phyloP scores from a whole-genome alignment of 768 basidiomycete species.

The Paxillus ammoniavirescens region DNA sequence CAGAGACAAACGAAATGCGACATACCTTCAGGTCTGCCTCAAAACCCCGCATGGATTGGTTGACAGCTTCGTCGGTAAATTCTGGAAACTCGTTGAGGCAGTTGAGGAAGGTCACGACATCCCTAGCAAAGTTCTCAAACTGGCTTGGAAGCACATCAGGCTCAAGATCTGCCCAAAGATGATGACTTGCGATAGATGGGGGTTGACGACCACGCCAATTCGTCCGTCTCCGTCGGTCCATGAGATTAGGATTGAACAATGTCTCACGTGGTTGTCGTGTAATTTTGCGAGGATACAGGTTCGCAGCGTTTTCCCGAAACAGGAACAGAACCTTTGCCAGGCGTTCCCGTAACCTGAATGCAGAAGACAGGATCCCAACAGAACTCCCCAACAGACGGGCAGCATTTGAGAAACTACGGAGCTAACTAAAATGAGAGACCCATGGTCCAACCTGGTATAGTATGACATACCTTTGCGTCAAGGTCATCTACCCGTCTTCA shows the following conservation, averaged over 20 bases:
- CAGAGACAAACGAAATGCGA: constrained; percentile 1
- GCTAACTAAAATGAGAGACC: constrained; percentile 28
- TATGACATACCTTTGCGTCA: constrained; percentile 41
- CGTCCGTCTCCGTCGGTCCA: constrained; percentile 28
- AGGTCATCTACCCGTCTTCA: constrained; percentile 45
- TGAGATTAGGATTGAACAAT: constrained; percentile 38
- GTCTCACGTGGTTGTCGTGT: constrained; percentile 37
- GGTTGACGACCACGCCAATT: constrained; percentile 35
- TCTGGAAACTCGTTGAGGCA: constrained; percentile 58
- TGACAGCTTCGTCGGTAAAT: constrained; percentile 51
- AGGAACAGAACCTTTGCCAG: constrained; percentile 48
- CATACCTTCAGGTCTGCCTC: constrained; percentile 50
- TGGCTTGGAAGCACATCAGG: constrained; percentile 48
- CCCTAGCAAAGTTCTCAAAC: constrained; percentile 44
- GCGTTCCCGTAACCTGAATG: constrained; percentile 49
- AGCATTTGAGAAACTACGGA: constrained; percentile 53
- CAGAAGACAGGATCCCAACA: constrained; percentile 54
- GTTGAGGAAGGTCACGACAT: constrained; percentile 50
- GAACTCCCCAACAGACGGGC: constrained; percentile 57
- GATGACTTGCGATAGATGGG: constrained; percentile 35
- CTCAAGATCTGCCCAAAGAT: constrained; percentile 41
- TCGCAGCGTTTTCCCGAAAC: constrained; percentile 57
- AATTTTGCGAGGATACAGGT: constrained; percentile 52
- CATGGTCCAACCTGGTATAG: neutral
- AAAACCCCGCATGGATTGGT: constrained; percentile 47